Evolutionary conservation across 805 yeast genomes (phyloP).

Genomic region (Candida loeiensis): DNA sequence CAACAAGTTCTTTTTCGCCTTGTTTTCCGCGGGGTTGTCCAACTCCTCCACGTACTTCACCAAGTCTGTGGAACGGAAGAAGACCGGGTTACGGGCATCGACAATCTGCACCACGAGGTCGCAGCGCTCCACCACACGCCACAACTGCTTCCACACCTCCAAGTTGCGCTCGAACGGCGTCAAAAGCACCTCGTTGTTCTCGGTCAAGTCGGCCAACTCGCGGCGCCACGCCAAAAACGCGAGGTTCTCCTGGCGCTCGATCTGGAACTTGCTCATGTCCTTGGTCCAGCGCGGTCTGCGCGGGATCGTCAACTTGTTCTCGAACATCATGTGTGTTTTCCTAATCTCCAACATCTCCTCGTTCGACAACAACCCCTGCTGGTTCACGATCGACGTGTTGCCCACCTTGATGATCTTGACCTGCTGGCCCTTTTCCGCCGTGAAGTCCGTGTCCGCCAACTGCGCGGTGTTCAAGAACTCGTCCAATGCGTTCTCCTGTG

Average conservation of each 20-base stretch:
- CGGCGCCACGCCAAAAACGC: slow-evolving; percentile 95
- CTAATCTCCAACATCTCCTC: slow-evolving; percentile 64
- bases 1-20: slow-evolving; percentile 68
- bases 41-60: slow-evolving; percentile 79
- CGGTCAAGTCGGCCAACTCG: slow-evolving; percentile 78
- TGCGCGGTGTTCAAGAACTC: slow-evolving; percentile 95
- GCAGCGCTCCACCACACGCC: slow-evolving; percentile 96
- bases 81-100: slow-evolving; percentile 91
- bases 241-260: slow-evolving; percentile 83
- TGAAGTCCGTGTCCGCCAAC: slow-evolving; percentile 91
- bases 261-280: slow-evolving; percentile 65
- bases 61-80: slow-evolving; percentile 84
- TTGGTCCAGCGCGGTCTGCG: slow-evolving; percentile 87
- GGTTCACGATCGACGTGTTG: slow-evolving; percentile 39
- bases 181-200: slow-evolving; percentile 75
- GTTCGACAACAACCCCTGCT: slow-evolving; percentile 50
- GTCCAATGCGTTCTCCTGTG: slow-evolving; percentile 90
- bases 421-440: slow-evolving; percentile 81
- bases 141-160: slow-evolving; percentile 96
- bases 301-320: slow-evolving; percentile 76
- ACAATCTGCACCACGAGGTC: slow-evolving; percentile 95
- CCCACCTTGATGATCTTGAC: slow-evolving; percentile 82
- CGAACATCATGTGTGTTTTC: slow-evolving; percentile 63
- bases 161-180: slow-evolving; percentile 97
- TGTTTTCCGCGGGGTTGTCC: slow-evolving; percentile 44